phyloP scores from a whole-genome alignment of 768 basidiomycete species.

The Baorangia bicolor region DNA sequence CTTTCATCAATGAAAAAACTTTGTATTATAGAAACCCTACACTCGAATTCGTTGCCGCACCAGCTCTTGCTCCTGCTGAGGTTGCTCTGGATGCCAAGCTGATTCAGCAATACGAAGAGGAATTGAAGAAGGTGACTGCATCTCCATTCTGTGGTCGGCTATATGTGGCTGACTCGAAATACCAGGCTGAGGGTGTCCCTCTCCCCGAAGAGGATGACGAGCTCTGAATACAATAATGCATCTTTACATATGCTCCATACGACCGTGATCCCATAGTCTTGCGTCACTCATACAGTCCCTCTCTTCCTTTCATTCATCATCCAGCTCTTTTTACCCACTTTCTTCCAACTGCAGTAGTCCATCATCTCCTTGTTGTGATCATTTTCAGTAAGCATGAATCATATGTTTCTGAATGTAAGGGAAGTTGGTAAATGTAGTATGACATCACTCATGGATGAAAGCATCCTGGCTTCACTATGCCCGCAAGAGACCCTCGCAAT shows the following conservation, averaged over 20 bases:
- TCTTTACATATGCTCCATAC: slow-evolving; percentile 19
- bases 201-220: slow-evolving; percentile 98
- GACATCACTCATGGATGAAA: neutral
- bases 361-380: slow-evolving; percentile 25
- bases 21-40: slow-evolving; percentile 58
- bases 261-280: slow-evolving; percentile 21
- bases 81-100: slow-evolving; percentile 76
- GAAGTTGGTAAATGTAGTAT: slow-evolving; percentile 3
- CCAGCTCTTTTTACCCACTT: slow-evolving; percentile 17
- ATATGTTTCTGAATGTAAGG: slow-evolving; percentile 7
- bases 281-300: slow-evolving; percentile 18
- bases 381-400: slow-evolving; percentile 24
- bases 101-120: slow-evolving; percentile 76
- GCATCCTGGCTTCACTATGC: neutral
- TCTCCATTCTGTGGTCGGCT: neutral
- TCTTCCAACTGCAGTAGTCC: slow-evolving; percentile 25
- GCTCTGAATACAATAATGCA: slow-evolving; percentile 43
- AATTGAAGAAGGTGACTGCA: slow-evolving; percentile 65
- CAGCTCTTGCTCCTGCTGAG: slow-evolving; percentile 93
- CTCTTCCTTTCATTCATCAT: slow-evolving; percentile 19
- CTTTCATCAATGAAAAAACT: neutral
- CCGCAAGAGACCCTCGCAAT: neutral
- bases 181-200: slow-evolving; percentile 83
- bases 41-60: slow-evolving; percentile 96
- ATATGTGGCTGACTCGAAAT: slow-evolving; percentile 11